Evolutionary conservation across 2,329 filamentous ascomycete genomes (phyloP), one percentile per base, ranked within the genome.

Genomic region (Aspergillus neoniger): DNA sequence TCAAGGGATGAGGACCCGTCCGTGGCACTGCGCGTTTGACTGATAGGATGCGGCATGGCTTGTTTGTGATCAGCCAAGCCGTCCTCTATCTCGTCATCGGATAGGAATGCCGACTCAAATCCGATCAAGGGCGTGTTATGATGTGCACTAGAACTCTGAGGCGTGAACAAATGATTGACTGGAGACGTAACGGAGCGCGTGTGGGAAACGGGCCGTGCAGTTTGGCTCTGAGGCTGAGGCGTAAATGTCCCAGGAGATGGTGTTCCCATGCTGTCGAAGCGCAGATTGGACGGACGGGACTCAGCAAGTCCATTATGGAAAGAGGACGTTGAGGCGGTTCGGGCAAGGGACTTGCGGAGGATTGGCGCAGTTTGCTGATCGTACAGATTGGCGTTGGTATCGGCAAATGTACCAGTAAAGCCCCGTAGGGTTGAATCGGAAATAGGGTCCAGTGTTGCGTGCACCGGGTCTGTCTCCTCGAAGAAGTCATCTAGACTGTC

Each of bases 351-450:
- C 71, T 95, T 91, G 68, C 95, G 90, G 5, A 97, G 79, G 55
- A 97, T 96, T 0, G 94, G 94, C 10, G 95, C 82, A 6, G 95
- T 96, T 72, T 96, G 91, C 74, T 96, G 92, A 69, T 97, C 93
- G 75, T 98, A 97, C 0, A 97, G 79, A 72, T 91, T 88, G 21
- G 93, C 91, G 10, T 88, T 90, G 1, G 88, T 88, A 65, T 95
- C 90, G 55, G 88, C 87, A 9, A 83, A 83, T 63, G 88, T 87
- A 0, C 85, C 84, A 0, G 86, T 82, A 64, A 88, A 90, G 39
- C 73, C 72, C 50, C 74, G 74, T 52, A 79, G 64, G 60, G 74
- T 72, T 9, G 74, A 67, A 47, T 75, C 75, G 10, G 76, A 68
- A 14, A 75, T 72, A 2, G 72, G 65, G 25, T 72, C 72, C 7